Conservation (phyloP, 208 protist genomes). For the Endotrypanum monterogeii region DNA sequence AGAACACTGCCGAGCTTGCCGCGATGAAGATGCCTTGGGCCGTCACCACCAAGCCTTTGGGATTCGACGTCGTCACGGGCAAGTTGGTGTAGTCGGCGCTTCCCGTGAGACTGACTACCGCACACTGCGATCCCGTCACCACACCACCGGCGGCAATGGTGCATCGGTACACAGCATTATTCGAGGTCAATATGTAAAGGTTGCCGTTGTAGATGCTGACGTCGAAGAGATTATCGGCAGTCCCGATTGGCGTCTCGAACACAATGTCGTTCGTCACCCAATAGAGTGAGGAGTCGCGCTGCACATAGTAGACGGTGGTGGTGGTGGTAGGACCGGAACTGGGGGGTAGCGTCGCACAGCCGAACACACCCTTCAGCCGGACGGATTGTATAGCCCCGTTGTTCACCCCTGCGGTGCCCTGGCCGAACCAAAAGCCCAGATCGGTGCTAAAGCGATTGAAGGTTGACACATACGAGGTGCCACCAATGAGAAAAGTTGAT, state of each 20-base stretch:
- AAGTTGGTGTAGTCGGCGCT: conserved; percentile 1
- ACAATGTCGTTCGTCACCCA: not conserved
- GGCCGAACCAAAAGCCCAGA: conserved; percentile 37
- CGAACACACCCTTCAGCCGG: conserved; percentile 11
- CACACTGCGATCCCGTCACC: conserved; percentile 4
- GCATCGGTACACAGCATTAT: conserved; percentile 28
- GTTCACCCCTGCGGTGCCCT: not conserved
- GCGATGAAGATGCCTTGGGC: conserved; percentile 27
- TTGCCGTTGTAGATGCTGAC: conserved; percentile 26
- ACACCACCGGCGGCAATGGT: conserved; percentile 10
- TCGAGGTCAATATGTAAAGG: conserved; percentile 36
- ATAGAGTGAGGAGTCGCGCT: conserved; percentile 20
- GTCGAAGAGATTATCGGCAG: conserved; percentile 26
- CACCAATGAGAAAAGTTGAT: conserved; percentile 41
- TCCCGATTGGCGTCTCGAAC: conserved; percentile 22
- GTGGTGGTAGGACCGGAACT: conserved; percentile 17
- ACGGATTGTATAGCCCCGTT: conserved; percentile 14
- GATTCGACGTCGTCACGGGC: not conserved
- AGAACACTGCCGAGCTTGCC: conserved; percentile 30
- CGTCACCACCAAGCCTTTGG: conserved; percentile 20
- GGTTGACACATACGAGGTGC: conserved; percentile 34
- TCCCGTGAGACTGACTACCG: conserved; percentile 9
- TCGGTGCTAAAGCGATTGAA: conserved; percentile 38
- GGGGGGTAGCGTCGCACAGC: conserved; percentile 21
- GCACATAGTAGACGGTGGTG: conserved; percentile 20